phyloP scores from a whole-genome alignment of 2,329 filamentous ascomycete species.

The Aureobasidium namibiae region DNA sequence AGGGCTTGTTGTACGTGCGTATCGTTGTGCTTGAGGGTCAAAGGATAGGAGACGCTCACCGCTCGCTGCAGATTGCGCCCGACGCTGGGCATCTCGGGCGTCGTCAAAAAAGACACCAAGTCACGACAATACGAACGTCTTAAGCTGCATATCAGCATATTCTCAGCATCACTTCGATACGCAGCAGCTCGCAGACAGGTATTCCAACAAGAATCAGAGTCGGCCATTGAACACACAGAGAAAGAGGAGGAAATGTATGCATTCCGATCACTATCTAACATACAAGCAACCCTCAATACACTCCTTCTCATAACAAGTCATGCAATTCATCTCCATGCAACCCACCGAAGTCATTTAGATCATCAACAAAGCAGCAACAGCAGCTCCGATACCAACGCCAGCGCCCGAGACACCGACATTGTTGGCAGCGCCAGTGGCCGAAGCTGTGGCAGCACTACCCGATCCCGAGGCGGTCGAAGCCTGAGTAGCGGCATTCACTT shows the following conservation, averaged over 20 bases:
- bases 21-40: background rate
- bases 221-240: too few relatives aligned
- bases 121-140: too few relatives aligned
- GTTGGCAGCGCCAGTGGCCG: conserved; percentile 19
- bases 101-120: too few relatives aligned
- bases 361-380: conserved; percentile 24
- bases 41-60: background rate
- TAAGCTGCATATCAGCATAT: too few relatives aligned
- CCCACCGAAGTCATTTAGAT: conserved; percentile 16
- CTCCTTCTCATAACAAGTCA: background rate
- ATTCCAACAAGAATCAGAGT: too few relatives aligned
- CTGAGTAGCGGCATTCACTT: conserved; percentile 22
- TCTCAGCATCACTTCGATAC: too few relatives aligned
- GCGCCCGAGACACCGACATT: conserved; percentile 20
- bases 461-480: conserved; percentile 6
- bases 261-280: background rate
- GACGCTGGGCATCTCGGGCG: background rate
- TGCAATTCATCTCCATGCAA: background rate
- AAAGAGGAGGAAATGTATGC: background rate
- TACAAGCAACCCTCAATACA: background rate
- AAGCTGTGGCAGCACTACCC: conserved; percentile 14
- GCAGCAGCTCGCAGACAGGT: too few relatives aligned
- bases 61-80: background rate
- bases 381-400: conserved; percentile 23
- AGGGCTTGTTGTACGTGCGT: too few relatives aligned